Percentiles rank a stretch among this genome's conserved stretches.
Evolutionary conservation across 192 early-diverging fungal genomes (phyloP).

Genomic region (Backusella parvicylindrica): DNA sequence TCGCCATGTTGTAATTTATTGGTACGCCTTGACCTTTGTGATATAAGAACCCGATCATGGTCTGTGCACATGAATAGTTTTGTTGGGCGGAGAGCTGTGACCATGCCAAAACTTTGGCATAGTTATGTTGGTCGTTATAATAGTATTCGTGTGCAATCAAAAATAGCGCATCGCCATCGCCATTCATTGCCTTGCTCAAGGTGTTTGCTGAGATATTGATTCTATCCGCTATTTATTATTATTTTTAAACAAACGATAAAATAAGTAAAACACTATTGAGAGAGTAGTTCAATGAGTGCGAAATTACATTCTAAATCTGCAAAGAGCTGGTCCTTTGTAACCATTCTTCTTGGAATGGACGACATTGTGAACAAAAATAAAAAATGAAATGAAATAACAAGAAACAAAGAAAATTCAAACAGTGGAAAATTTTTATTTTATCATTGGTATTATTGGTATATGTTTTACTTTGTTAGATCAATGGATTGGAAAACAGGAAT

Average conservation of each 20-base stretch:
- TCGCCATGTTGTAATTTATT: background rate
- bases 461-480: too few species aligned
- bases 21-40: background rate
- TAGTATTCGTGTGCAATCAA: background rate
- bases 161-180: background rate
- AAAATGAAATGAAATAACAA: background rate
- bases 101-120: background rate
- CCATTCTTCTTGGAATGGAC: background rate
- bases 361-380: background rate
- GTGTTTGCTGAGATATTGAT: background rate
- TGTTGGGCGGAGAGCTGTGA: background rate
- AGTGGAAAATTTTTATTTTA: too few species aligned
- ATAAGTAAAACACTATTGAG: too few species aligned
- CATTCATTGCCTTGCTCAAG: background rate
- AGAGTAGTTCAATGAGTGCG: background rate
- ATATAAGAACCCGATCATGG: background rate
- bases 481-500: too few species aligned
- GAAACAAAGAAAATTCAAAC: background rate
- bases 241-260: background rate
- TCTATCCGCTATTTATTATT: background rate
- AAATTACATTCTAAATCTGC: background rate
- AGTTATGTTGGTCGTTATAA: background rate
- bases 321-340: background rate
- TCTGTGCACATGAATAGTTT: background rate
- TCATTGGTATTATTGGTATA: too few species aligned